phyloP scores from a whole-genome alignment of 345 rosid species.

The Iberis pinnata region DNA sequence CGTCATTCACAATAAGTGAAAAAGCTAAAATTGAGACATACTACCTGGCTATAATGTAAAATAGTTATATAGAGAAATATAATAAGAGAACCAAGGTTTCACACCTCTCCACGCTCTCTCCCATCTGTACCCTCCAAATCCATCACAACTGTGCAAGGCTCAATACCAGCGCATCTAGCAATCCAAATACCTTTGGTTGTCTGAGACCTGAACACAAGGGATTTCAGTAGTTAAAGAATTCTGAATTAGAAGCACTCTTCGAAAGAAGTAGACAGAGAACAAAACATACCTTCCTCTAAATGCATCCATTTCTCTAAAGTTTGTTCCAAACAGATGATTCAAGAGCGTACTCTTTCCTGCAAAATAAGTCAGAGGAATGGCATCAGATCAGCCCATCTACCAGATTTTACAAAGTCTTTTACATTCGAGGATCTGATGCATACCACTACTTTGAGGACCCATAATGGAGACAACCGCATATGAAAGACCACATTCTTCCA shows the following conservation, averaged over 20 bases:
- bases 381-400: neutral
- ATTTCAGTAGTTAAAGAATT: neutral
- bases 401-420: neutral
- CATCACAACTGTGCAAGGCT: slow-evolving; percentile 93
- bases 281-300: slow-evolving; percentile 78
- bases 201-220: slow-evolving; percentile 59
- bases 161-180: slow-evolving; percentile 80
- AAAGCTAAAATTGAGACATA: neutral
- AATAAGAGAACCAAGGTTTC: neutral
- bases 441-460: slow-evolving; percentile 99
- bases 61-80: neutral
- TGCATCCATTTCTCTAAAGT: slow-evolving; percentile 98
- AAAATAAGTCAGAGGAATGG: slow-evolving; percentile 25
- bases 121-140: slow-evolving; percentile 99
- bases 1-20: slow-evolving; percentile 2
- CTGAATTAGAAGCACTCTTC: slow-evolving; percentile 12
- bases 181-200: slow-evolving; percentile 98
- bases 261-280: slow-evolving; percentile 10
- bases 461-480: slow-evolving; percentile 93
- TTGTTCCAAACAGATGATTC: slow-evolving; percentile 82
- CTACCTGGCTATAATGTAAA: no score
- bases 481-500: slow-evolving; percentile 84
- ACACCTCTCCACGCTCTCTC: slow-evolving; percentile 99
- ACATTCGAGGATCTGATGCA: slow-evolving; percentile 23
- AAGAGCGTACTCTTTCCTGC: slow-evolving; percentile 96